phyloP scores from a whole-genome alignment of 2,329 filamentous ascomycete genomes.

The Ophiosphaerella korrae region DNA sequence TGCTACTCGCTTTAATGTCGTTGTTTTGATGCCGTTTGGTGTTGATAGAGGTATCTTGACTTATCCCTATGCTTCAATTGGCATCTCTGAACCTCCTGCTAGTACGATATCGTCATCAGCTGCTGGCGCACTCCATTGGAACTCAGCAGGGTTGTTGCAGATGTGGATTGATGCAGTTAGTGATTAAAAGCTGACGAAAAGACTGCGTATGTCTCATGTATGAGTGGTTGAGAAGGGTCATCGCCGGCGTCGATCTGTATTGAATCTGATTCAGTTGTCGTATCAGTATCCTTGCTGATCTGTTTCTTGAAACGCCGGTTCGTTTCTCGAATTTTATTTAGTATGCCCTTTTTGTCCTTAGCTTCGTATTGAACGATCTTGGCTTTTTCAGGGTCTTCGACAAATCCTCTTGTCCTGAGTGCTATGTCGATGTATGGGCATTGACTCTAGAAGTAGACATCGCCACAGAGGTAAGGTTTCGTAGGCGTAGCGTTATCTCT shows the following conservation, averaged over 20 bases:
- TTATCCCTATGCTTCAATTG: too few relatives aligned
- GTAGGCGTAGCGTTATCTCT: background rate
- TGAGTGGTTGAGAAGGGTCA: background rate
- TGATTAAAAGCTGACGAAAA: slow-evolving; percentile 7
- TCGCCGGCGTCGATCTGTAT: slow-evolving; percentile 11
- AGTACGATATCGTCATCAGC: too few relatives aligned
- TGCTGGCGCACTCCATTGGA: too few relatives aligned
- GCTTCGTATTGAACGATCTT: slow-evolving; percentile 4
- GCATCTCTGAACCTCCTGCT: too few relatives aligned
- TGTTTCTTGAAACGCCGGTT: slow-evolving; percentile 4
- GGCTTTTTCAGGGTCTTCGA: slow-evolving; percentile 17
- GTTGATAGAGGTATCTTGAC: too few relatives aligned
- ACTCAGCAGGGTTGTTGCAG: too few relatives aligned
- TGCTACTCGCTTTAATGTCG: too few relatives aligned
- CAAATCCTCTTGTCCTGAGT: slow-evolving; percentile 8
- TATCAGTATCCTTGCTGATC: background rate
- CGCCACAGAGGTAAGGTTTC: slow-evolving; percentile 11
- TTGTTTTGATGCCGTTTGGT: too few relatives aligned
- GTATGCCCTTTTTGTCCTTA: background rate
- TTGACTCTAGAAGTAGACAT: slow-evolving; percentile 16
- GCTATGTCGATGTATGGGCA: slow-evolving; percentile 13
- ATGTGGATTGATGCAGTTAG: too few relatives aligned
- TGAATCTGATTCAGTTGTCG: slow-evolving; percentile 3
- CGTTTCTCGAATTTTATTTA: background rate
- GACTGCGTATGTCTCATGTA: slow-evolving; percentile 4